A percentile compares a stretch with the other conserved stretches of the same genome.
These are phyloP conservation scores for Amborella trichopoda DNA, from an alignment of 164 flowering plant genomes.

Conservation along the genomic window DNA sequence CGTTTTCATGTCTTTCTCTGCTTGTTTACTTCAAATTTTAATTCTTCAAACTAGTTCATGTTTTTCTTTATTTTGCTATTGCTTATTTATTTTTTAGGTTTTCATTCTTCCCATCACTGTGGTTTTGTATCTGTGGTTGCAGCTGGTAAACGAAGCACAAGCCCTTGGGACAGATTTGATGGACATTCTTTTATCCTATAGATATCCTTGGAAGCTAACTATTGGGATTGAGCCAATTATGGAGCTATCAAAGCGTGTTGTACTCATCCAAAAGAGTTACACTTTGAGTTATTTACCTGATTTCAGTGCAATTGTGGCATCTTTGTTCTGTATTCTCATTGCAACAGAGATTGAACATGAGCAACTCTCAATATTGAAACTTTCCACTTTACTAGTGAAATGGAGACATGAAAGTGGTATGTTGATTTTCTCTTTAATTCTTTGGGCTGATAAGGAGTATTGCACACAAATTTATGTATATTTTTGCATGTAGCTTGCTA, in stretches of 20 bases:
- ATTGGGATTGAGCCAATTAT: constrained; percentile 33
- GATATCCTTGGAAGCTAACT: constrained; percentile 17
- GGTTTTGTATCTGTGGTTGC: constrained; percentile 9
- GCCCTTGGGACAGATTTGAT: constrained; percentile 40
- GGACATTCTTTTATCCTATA: constrained; percentile 38
- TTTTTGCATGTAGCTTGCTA: too few relatives aligned
- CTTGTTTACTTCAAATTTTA: too few relatives aligned
- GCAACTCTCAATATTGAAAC: constrained; percentile 47
- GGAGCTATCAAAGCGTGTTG: constrained; percentile 33
- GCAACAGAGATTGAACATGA: constrained; percentile 74
- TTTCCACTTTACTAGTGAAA: constrained; percentile 38
- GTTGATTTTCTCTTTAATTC: constrained; percentile 2
- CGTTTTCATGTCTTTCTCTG: too few relatives aligned
- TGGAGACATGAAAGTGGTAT: constrained; percentile 77
- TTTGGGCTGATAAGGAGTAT: too few relatives aligned
- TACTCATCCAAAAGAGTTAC: constrained; percentile 49
- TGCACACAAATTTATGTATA: too few relatives aligned
- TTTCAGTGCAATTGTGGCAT: constrained; percentile 24
- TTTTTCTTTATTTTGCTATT: too few relatives aligned
- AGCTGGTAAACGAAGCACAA: constrained; percentile 44
- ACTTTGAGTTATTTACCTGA: constrained; percentile 40
- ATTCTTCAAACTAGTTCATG: too few relatives aligned
- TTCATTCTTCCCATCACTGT: too few relatives aligned
- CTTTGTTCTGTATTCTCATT: constrained; percentile 38
- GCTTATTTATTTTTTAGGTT: too few relatives aligned